Base-by-base conservation (phyloP, 208 protist species). In the Porcisia hertigi region DNA sequence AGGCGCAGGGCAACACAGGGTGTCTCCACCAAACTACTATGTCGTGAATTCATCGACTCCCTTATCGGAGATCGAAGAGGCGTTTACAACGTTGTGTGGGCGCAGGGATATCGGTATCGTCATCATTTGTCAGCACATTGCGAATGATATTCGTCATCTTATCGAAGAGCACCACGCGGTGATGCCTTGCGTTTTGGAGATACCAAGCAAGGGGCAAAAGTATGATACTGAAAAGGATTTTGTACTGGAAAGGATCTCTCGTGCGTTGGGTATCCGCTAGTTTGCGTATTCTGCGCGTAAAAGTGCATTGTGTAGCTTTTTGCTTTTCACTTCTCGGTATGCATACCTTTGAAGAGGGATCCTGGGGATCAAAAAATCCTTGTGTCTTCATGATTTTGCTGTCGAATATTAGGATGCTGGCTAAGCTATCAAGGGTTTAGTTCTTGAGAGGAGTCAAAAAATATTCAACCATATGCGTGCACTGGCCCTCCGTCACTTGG, bases 221-320 rank as follows among this genome's bases (percentile, higher is more conserved):
- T 99, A 99, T 76, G 98, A 99, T 76, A 88, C 92, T 60, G 89
- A 92, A n/a, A 98, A 99, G 79, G 98, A 99, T 76, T 95, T 89
- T 64, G 91, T 99, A 64, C 87, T 99, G 60, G 81, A 92, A 23
- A 98, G 97, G 79, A 92, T 99, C 18, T 93, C 86, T 55, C 87
- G 86, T 70, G 76, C 88, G 20, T 74, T 96, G 49, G 88, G 94
- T 70, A 87, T 94, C 57, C 82, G 88, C 69, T 86, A 84, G 36
- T 69, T 20, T 63, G 14, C 34, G 25, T 74, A 18, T 49, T 18
- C 41, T 1, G 64, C 5, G 0, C 18, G 4, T 69, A 43, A 30
- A 12, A 20, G 14, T 8, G 14, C 47, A 30, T 25, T 59, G 23
- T 25, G 43, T 52, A 67, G 0, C 23, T 60, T n/a, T 55, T 72